These are phyloP conservation scores for Nicotiana otophora DNA, from an alignment of 257 asterid species.

Conservation along the genomic window DNA sequence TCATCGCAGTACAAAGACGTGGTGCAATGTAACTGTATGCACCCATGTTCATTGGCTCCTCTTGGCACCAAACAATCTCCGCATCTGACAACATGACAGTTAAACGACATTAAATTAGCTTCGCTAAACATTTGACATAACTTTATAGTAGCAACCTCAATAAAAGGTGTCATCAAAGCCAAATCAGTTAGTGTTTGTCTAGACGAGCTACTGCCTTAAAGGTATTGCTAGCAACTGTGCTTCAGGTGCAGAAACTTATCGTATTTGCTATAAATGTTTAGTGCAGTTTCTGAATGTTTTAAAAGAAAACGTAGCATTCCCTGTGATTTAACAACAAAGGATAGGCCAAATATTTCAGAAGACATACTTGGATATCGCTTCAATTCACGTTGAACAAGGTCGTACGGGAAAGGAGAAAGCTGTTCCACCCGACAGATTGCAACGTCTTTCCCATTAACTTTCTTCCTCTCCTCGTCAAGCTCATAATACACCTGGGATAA, in stretches of 20 bases:
- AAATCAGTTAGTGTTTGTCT: background rate
- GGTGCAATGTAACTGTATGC: constrained; percentile 66
- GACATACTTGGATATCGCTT: constrained; percentile 89
- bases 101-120: background rate
- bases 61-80: constrained; percentile 94
- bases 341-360: background rate
- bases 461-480: constrained; percentile 75
- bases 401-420: constrained; percentile 91
- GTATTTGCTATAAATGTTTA: background rate
- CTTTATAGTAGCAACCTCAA: background rate
- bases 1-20: constrained; percentile 80
- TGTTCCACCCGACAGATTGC: constrained; percentile 96
- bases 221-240: background rate
- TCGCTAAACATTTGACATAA: background rate
- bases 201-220: background rate
- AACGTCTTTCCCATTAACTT: constrained; percentile 56
- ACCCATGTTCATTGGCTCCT: constrained; percentile 98
- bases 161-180: background rate
- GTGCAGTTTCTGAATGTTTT: background rate
- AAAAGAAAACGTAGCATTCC: background rate
- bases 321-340: background rate
- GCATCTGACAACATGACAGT: constrained; percentile 55
- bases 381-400: constrained; percentile 85
- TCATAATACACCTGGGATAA: constrained; percentile 72
- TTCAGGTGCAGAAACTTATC: background rate